phyloP scores from a whole-genome alignment of 371 early-diverging fungal species.

The Apophysomyces variabilis region DNA sequence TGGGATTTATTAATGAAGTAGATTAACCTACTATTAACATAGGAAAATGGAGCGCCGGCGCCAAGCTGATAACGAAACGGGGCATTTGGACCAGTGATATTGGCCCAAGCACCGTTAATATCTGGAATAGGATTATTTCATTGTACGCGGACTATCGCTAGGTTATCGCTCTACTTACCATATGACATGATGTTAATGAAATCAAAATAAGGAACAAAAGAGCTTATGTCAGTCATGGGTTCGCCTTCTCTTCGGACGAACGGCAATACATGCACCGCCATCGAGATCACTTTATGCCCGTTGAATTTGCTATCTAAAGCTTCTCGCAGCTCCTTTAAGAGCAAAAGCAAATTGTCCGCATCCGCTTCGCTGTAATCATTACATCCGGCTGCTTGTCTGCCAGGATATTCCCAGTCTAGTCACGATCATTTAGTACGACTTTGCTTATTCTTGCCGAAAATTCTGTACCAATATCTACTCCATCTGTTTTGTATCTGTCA shows the following conservation, averaged over 20 bases:
- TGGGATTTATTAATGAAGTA: background rate
- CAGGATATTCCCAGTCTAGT: constrained; percentile 85
- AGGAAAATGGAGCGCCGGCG: constrained; percentile 58
- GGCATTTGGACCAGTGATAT: constrained; percentile 68
- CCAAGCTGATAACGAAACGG: constrained; percentile 53
- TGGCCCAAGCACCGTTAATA: constrained; percentile 67
- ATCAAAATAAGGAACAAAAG: constrained; percentile 67
- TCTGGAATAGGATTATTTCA: constrained; percentile 23
- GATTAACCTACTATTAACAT: constrained; percentile 41
- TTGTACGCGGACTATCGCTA: too few species aligned
- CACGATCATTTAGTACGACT: background rate
- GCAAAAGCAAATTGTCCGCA: constrained; percentile 57
- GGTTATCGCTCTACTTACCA: constrained; percentile 28
- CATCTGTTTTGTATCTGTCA: constrained; percentile 50
- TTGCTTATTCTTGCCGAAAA: background rate
- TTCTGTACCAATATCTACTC: constrained; percentile 57
- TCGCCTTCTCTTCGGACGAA: constrained; percentile 53
- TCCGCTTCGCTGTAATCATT: constrained; percentile 58
- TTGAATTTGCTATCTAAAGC: constrained; percentile 63
- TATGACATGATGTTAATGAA: constrained; percentile 70
- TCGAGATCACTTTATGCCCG: constrained; percentile 64
- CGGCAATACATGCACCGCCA: constrained; percentile 74
- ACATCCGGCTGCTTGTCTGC: constrained; percentile 68
- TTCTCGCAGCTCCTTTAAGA: constrained; percentile 64
- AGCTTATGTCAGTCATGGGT: constrained; percentile 59